Conservation (phyloP, 768 basidiomycete genomes). For the Hemileccinum rubropunctum region DNA sequence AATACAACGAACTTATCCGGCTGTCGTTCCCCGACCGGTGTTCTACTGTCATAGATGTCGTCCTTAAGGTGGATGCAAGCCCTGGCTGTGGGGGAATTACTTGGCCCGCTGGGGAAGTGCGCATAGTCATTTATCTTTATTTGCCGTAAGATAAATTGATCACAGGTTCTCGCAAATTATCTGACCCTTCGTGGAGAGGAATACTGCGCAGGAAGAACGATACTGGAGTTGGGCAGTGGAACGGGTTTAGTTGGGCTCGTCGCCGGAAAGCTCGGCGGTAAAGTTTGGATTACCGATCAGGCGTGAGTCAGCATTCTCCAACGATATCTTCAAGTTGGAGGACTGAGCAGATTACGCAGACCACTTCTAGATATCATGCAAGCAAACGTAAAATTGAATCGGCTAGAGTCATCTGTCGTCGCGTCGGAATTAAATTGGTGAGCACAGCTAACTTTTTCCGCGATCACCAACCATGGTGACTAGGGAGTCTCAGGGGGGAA, state of each 20-base stretch:
- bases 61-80: slow-evolving; percentile 68
- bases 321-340: slow-evolving; percentile 10
- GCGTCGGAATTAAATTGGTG: slow-evolving; percentile 85
- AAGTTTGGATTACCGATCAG: slow-evolving; percentile 89
- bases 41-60: slow-evolving; percentile 25
- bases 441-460: slow-evolving; percentile 22
- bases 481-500: slow-evolving; percentile 54
- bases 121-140: slow-evolving; percentile 12
- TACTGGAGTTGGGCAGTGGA: slow-evolving; percentile 87
- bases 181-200: slow-evolving; percentile 52
- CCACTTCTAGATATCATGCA: slow-evolving; percentile 77
- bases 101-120: slow-evolving; percentile 90
- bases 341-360: slow-evolving; percentile 39
- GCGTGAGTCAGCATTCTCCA: slow-evolving; percentile 52
- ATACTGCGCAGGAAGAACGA: slow-evolving; percentile 50
- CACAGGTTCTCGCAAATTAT: slow-evolving; percentile 76
- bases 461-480: slow-evolving; percentile 1
- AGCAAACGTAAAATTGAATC: slow-evolving; percentile 68
- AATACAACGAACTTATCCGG: slow-evolving; percentile 45
- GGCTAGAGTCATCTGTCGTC: slow-evolving; percentile 45
- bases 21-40: slow-evolving; percentile 35
- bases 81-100: slow-evolving; percentile 91
- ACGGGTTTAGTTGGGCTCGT: slow-evolving; percentile 92
- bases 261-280: slow-evolving; percentile 62
- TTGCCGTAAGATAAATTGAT: slow-evolving; percentile 1